Evolutionary conservation across 768 basidiomycete species (phyloP).

Genomic region (Ramaria sp.): DNA sequence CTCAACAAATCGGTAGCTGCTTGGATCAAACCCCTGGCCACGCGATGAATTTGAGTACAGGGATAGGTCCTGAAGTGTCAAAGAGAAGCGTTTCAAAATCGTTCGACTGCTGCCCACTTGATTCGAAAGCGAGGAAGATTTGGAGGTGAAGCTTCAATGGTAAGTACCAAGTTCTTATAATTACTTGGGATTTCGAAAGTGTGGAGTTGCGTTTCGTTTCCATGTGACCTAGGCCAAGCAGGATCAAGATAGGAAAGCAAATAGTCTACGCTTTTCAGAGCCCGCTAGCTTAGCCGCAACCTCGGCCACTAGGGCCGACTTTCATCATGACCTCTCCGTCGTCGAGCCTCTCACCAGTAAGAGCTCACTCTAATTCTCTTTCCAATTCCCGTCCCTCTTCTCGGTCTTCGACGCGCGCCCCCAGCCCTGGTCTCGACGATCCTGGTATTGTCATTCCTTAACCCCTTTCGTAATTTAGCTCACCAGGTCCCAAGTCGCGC

Average conservation of each 20-base stretch:
- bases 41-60: too few species aligned
- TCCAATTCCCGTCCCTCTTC: slow-evolving; percentile 38
- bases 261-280: not conserved
- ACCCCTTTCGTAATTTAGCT: slow-evolving; percentile 14
- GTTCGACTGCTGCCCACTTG: too few species aligned
- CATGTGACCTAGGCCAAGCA: too few species aligned
- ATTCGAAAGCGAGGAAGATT: too few species aligned
- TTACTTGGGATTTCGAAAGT: too few species aligned
- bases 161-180: too few species aligned
- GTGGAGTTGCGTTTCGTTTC: too few species aligned
- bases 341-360: not conserved
- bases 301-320: not conserved
- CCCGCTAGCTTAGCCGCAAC: not conserved
- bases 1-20: too few species aligned
- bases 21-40: too few species aligned
- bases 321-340: slow-evolving; percentile 1
- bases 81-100: too few species aligned
- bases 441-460: slow-evolving; percentile 39
- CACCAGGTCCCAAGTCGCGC: slow-evolving; percentile 40
- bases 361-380: not conserved
- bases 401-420: slow-evolving; percentile 36
- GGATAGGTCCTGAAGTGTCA: too few species aligned
- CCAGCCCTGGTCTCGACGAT: slow-evolving; percentile 51
- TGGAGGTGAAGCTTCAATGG: too few species aligned
- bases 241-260: not conserved